phyloP scores from a whole-genome alignment of 148 eudicot species.

The Dysphania ambrosioides region DNA sequence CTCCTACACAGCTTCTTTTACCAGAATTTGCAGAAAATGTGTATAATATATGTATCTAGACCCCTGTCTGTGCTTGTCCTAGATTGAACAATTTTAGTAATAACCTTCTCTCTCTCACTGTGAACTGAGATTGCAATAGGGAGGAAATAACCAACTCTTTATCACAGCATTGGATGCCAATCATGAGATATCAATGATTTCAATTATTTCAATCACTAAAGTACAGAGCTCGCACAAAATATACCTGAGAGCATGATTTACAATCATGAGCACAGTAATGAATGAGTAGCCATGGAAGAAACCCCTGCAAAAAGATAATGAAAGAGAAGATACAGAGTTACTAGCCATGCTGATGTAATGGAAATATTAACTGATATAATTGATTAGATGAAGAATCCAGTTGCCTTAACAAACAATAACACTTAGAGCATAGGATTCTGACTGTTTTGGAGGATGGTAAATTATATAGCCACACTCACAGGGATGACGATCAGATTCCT shows the following conservation, averaged over 20 bases:
- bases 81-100: not conserved
- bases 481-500: not conserved
- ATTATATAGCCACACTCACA: not conserved
- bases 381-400: not conserved
- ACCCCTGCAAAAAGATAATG: constrained; percentile 52
- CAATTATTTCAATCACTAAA: not conserved
- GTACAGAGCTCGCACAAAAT: not conserved
- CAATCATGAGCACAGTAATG: constrained; percentile 83
- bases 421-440: not conserved
- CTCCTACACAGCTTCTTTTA: not conserved
- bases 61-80: not conserved
- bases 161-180: not conserved
- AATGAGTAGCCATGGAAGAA: constrained; percentile 93
- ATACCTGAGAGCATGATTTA: constrained; percentile 96
- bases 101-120: too few relatives aligned
- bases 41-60: not conserved
- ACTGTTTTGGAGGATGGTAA: not conserved
- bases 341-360: not conserved
- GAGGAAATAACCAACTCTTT: not conserved
- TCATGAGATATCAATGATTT: too few relatives aligned
- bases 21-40: not conserved
- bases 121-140: not conserved
- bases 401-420: not conserved
- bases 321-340: not conserved
- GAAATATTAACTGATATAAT: not conserved